A percentile compares a stretch with the other conserved stretches of the same genome.
These are phyloP conservation scores for Aspergillus sojae DNA, from an alignment of 2,329 filamentous ascomycete species.

Conservation along the genomic window DNA sequence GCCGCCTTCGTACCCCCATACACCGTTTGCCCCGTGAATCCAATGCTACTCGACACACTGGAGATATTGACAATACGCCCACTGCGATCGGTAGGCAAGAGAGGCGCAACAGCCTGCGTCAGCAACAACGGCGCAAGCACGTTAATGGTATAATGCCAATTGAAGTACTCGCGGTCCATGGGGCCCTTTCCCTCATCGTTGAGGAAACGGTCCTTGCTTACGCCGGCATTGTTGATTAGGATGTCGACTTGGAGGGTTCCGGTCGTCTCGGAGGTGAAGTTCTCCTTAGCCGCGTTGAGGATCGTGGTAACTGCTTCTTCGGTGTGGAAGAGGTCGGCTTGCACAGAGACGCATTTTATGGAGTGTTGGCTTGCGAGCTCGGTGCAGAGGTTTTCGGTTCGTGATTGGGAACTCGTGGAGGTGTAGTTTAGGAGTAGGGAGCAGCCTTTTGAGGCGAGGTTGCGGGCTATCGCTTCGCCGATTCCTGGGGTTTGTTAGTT, in stretches of 20 bases:
- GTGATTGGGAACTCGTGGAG: slow-evolving; percentile 59
- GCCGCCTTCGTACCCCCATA: slow-evolving; percentile 70
- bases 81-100: slow-evolving; percentile 69
- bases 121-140: slow-evolving; percentile 79
- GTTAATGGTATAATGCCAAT: slow-evolving; percentile 74
- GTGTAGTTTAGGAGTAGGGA: slow-evolving; percentile 73
- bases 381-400: slow-evolving; percentile 57
- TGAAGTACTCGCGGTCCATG: slow-evolving; percentile 67
- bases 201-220: slow-evolving; percentile 52
- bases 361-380: slow-evolving; percentile 60
- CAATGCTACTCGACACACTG: slow-evolving; percentile 60
- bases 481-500: slow-evolving; percentile 60
- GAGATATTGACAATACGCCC: slow-evolving; percentile 66
- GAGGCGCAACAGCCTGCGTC: slow-evolving; percentile 70
- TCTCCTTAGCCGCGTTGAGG: slow-evolving; percentile 59
- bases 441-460: slow-evolving; percentile 72
- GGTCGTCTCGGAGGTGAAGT: slow-evolving; percentile 51
- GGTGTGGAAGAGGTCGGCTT: slow-evolving; percentile 70
- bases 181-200: slow-evolving; percentile 66
- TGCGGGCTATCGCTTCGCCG: slow-evolving; percentile 68
- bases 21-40: slow-evolving; percentile 61
- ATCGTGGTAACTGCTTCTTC: slow-evolving; percentile 61
- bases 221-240: slow-evolving; percentile 83
- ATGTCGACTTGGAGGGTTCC: slow-evolving; percentile 73
- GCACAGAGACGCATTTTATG: slow-evolving; percentile 64